A percentile compares a stretch with the other conserved stretches of the same genome.
These are phyloP conservation scores for Thalia dealbata DNA, from an alignment of 176 grass and related monocot genomes.

Conservation along the genomic window DNA sequence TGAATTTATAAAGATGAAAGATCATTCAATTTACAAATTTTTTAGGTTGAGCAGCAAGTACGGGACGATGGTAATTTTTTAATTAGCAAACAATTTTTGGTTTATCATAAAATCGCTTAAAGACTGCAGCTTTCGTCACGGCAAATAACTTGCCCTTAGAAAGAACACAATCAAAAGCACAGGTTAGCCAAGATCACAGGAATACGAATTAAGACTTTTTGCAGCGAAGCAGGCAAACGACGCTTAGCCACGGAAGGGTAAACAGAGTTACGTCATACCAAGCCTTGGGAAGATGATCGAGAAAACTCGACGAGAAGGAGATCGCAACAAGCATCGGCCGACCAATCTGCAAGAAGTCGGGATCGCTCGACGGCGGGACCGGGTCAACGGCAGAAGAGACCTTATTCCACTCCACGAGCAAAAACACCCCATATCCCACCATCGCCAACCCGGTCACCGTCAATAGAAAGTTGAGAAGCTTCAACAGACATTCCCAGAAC, in stretches of 20 bases:
- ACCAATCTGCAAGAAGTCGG: constrained; percentile 43
- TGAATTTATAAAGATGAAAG: too few species aligned
- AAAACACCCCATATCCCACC: constrained; percentile 75
- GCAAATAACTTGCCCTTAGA: not conserved
- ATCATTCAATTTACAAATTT: too few species aligned
- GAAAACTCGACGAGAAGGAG: constrained; percentile 42
- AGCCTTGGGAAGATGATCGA: constrained; percentile 80
- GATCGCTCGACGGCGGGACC: constrained; percentile 11
- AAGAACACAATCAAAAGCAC: too few species aligned
- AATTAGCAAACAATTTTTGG: not conserved
- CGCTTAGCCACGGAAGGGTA: not conserved
- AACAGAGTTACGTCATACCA: constrained; percentile 33
- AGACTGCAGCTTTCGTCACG: not conserved
- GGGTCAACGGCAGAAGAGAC: constrained; percentile 17
- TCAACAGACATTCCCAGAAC: constrained; percentile 77
- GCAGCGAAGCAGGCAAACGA: not conserved
- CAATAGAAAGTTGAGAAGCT: constrained; percentile 85
- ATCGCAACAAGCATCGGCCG: constrained; percentile 58
- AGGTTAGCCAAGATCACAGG: not conserved
- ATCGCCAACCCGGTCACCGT: constrained; percentile 70
- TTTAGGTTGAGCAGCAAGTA: too few species aligned
- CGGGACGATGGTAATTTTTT: too few species aligned
- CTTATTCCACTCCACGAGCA: constrained; percentile 60
- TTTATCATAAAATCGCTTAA: not conserved
- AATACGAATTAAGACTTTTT: not conserved